Percentiles rank a stretch among this genome's conserved stretches.
phyloP scores from a whole-genome alignment of 1,284 basidiomycete species.

The Trichosporon sp. region DNA sequence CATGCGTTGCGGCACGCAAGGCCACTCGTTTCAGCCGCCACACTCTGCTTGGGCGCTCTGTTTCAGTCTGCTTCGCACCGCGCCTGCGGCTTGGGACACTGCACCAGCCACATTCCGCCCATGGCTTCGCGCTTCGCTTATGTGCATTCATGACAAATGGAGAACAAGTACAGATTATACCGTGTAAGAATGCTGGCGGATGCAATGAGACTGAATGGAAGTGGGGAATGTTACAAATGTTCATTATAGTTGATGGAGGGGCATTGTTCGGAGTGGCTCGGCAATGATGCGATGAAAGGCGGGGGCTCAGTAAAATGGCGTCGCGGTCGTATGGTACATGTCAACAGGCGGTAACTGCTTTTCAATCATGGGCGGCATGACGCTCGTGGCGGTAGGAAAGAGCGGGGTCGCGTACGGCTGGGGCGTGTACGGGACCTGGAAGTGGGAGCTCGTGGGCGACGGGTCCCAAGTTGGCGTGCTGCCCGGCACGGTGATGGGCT shows the following conservation, averaged over 20 bases:
- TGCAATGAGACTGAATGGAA: neutral
- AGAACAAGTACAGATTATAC: neutral
- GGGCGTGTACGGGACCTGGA: neutral
- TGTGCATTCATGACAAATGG: slow-evolving; percentile 10
- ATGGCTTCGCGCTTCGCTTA: neutral
- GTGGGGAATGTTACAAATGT: neutral
- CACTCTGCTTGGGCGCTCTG: neutral
- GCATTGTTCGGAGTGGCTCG: neutral
- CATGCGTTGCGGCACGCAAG: no score
- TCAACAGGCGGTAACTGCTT: neutral
- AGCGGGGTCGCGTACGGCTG: neutral
- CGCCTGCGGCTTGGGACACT: neutral
- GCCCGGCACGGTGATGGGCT: neutral
- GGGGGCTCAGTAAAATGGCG: neutral
- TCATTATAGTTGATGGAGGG: neutral
- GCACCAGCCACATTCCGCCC: neutral
- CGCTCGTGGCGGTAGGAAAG: neutral
- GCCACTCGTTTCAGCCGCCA: neutral
- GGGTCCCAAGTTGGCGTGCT: neutral
- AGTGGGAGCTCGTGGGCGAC: slow-evolving; percentile 1
- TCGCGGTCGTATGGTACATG: slow-evolving; percentile 1
- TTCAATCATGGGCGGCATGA: neutral
- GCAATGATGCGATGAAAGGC: neutral
- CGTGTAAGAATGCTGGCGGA: neutral
- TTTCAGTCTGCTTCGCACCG: neutral